Conservation (phyloP, 1,284 basidiomycete species). For the Apiotrichum mycotoxinovorans region DNA sequence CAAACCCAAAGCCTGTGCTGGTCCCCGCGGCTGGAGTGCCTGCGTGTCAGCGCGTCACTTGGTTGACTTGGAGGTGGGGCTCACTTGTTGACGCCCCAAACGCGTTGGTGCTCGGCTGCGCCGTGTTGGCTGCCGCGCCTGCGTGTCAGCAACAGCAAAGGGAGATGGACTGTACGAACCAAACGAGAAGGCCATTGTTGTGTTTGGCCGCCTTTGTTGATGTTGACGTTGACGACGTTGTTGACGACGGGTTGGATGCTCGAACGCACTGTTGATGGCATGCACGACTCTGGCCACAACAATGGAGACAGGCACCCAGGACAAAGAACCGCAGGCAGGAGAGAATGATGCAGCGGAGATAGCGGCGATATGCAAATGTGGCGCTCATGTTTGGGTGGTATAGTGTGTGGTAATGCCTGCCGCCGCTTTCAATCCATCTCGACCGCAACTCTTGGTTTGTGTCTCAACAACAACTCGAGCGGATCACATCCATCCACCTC, state of each 20-base stretch:
- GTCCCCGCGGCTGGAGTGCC: constrained; percentile 13
- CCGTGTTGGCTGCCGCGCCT: constrained; percentile 13
- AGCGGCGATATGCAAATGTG: constrained; percentile 13
- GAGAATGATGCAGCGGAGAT: background rate
- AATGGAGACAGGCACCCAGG: background rate
- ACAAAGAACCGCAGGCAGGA: background rate
- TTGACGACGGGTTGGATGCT: constrained; percentile 1
- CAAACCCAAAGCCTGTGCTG: constrained; percentile 9
- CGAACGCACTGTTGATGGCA: background rate
- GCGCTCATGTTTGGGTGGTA: background rate
- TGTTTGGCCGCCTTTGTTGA: background rate
- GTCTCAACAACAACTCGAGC: background rate
- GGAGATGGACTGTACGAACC: constrained; percentile 13
- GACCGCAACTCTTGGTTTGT: no score
- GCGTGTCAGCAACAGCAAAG: background rate
- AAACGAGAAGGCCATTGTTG: constrained; percentile 28
- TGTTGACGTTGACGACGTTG: background rate
- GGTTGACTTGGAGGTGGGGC: background rate
- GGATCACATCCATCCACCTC: constrained; percentile 1
- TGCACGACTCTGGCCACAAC: background rate
- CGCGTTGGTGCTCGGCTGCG: constrained; percentile 9
- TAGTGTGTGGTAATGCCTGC: no score
- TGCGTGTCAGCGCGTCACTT: constrained; percentile 2
- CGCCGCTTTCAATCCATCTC: background rate
- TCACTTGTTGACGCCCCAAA: constrained; percentile 16